Evolutionary conservation across 1,139 yeast genomes (phyloP), one percentile per base, ranked within the genome.

Genomic region (Kodamaea alishanica): DNA sequence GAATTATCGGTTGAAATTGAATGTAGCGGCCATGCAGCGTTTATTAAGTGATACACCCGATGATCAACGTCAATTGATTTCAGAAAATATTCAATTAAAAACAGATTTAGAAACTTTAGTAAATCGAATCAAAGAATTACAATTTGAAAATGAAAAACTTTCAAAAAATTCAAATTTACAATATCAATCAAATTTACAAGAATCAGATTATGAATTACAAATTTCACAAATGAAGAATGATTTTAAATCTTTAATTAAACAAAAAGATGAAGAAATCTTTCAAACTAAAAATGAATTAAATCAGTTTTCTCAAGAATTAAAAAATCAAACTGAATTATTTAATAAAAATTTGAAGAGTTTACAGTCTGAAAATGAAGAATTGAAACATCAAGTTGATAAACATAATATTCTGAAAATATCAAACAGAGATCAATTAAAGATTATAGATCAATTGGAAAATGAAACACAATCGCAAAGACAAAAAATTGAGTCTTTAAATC

Each of bases 1-100:
- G 40, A 84, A 82, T 48, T 75, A 80, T 51, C 75, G 79, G 47
- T 65, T 84, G 48, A 77, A 78, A 51, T 69, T 83, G 31, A 79
- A 80, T 48, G 63, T 80, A 34, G 72, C 77, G 15, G 73, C 83
- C 4, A 60, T 80, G 44, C 69, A 75, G 28, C 66, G 75, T 47
- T 67, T 73, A 37, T 58, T 80, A 34, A 65, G 65, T 34, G 69
- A 65, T 12, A 63, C 75, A 8, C 79, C 79, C 0, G 63, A 58
- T 28, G 76, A 72, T 38, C 68, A 67, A 32, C 54, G 59, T 6
- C 61, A 61, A 10, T 44, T 73, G 32, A 55, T 70, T 27, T 59
- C 60, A 32, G 65, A 68, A 37, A 75, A 73, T 41, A 56, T 69
- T 22, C 58, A 58, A n/a, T 56, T 74, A 37, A 69, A 65, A 41